Conservation (phyloP, 2,329 filamentous ascomycete species). For the Pyrenophora seminiperda region DNA sequence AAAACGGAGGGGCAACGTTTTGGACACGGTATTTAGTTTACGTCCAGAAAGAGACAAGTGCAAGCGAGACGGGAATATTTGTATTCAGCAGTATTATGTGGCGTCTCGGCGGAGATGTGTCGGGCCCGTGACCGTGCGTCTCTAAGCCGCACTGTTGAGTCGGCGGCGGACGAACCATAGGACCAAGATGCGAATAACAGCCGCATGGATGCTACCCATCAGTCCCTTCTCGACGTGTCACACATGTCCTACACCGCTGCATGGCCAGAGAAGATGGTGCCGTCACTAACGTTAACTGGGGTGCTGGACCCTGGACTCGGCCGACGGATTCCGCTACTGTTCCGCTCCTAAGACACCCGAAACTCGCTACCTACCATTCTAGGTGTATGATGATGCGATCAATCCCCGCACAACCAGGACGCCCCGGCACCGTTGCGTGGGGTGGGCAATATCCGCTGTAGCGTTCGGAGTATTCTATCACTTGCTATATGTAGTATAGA, state of each 20-base stretch:
- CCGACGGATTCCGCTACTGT: slow-evolving; percentile 14
- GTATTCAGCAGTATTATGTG: slow-evolving; percentile 14
- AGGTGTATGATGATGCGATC: not conserved
- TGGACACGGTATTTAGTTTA: slow-evolving; percentile 29
- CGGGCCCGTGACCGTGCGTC: slow-evolving; percentile 8
- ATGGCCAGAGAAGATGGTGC: slow-evolving; percentile 29
- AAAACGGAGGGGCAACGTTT: slow-evolving; percentile 20
- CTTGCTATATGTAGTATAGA: no score
- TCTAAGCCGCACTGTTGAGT: not conserved
- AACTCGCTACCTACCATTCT: not conserved
- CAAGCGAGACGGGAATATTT: slow-evolving; percentile 37
- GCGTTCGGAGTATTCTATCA: no score
- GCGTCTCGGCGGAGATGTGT: slow-evolving; percentile 11
- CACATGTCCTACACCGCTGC: slow-evolving; percentile 2
- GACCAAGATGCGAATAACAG: not conserved
- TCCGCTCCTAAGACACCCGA: slow-evolving; percentile 9
- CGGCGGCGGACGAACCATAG: not conserved
- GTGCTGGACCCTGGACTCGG: slow-evolving; percentile 3
- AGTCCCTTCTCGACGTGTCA: not conserved
- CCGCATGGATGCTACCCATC: no score
- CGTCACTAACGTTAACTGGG: slow-evolving; percentile 32
- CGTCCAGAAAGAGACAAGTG: slow-evolving; percentile 36
- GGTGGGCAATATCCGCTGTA: not conserved
- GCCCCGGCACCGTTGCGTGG: slow-evolving; percentile 6
- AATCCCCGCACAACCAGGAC: slow-evolving; percentile 1